Conservation (phyloP, 495 filamentous ascomycete species). For the Hyphodiscus hymeniophilus region DNA sequence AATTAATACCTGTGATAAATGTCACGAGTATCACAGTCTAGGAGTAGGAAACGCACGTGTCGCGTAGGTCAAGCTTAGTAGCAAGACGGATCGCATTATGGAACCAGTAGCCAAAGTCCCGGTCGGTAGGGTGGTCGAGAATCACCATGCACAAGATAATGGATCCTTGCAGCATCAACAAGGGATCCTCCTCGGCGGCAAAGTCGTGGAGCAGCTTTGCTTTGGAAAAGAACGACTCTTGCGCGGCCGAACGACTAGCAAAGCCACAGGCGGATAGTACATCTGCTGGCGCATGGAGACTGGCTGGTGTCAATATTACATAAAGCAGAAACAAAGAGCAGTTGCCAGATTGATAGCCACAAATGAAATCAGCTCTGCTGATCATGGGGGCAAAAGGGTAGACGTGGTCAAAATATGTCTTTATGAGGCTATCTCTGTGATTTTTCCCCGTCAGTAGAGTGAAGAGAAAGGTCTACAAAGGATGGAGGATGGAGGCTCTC, state of each 20-base stretch:
- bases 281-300: conserved; percentile 4
- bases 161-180: conserved; percentile 4
- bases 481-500: no score
- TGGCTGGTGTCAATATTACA: background rate
- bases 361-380: no score
- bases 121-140: conserved; percentile 1
- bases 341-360: no score
- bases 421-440: no score
- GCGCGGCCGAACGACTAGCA: conserved; percentile 1
- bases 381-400: no score
- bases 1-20: conserved; percentile 3
- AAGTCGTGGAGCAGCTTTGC: conserved; percentile 8
- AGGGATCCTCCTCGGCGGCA: background rate
- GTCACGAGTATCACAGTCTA: conserved; percentile 1
- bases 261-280: conserved; percentile 2
- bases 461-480: no score
- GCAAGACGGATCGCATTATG: conserved; percentile 4
- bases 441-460: no score
- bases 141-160: conserved; percentile 4
- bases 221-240: conserved; percentile 7
- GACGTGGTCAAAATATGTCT: no score
- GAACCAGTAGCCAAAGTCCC: conserved; percentile 10
- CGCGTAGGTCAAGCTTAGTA: conserved; percentile 5
- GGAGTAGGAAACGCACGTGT: conserved; percentile 7
- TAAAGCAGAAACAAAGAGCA: background rate